Conservation (phyloP, 2,329 filamentous ascomycete species). For the Neophaeococcomyces mojaviensis region DNA sequence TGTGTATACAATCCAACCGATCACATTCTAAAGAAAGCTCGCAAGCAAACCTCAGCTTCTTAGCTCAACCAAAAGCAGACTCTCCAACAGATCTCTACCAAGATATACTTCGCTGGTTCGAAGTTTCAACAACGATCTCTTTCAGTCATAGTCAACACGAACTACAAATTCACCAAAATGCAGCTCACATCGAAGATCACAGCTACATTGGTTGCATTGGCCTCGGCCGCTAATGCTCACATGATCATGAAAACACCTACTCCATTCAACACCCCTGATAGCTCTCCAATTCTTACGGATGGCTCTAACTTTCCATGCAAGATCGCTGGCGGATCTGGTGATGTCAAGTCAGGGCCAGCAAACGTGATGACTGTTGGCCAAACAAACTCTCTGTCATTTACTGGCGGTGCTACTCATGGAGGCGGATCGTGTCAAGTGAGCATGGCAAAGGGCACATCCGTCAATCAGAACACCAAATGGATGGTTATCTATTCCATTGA, state of each 20-base stretch:
- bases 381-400: slow-evolving; percentile 55
- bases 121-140: slow-evolving; percentile 2
- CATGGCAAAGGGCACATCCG: slow-evolving; percentile 67
- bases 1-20: slow-evolving; percentile 1
- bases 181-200: slow-evolving; percentile 12
- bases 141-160: slow-evolving; percentile 5
- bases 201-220: slow-evolving; percentile 43
- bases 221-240: slow-evolving; percentile 62
- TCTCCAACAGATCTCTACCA: slow-evolving; percentile 3
- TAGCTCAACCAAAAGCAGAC: background rate
- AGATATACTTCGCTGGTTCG: slow-evolving; percentile 10
- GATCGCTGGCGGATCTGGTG: slow-evolving; percentile 34
- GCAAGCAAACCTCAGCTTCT: slow-evolving; percentile 10
- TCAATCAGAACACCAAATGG: slow-evolving; percentile 62
- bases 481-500: slow-evolving; percentile 85
- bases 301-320: slow-evolving; percentile 83
- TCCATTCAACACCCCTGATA: slow-evolving; percentile 55
- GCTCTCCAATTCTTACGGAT: slow-evolving; percentile 53
- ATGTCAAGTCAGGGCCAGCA: slow-evolving; percentile 38
- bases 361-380: slow-evolving; percentile 61
- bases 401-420: slow-evolving; percentile 70
- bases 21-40: background rate
- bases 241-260: slow-evolving; percentile 63
- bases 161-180: slow-evolving; percentile 12
- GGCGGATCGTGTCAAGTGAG: slow-evolving; percentile 89